These are phyloP conservation scores for Podospora pseudocomata DNA, from an alignment of 495 filamentous ascomycete genomes.

Conservation along the genomic window DNA sequence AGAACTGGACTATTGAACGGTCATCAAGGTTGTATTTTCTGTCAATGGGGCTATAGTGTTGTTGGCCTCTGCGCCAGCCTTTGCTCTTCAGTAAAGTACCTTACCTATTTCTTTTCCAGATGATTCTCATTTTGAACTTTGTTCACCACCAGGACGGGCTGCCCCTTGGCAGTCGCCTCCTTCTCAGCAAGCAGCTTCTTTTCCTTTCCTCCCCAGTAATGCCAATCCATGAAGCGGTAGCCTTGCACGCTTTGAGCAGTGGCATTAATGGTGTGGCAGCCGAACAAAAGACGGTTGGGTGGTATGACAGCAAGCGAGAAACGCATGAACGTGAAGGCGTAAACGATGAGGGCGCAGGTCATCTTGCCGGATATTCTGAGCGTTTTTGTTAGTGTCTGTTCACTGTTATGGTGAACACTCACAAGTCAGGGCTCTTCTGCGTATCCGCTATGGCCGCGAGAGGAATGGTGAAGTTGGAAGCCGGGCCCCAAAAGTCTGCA, in stretches of 20 bases:
- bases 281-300: constrained; percentile 90
- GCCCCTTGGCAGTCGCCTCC: background rate
- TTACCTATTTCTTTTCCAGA: background rate
- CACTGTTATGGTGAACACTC: constrained; percentile 30
- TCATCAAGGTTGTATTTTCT: too few relatives aligned
- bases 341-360: constrained; percentile 77
- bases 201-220: constrained; percentile 48
- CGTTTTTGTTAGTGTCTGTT: too few relatives aligned
- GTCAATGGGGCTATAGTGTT: too few relatives aligned
- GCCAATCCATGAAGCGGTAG: constrained; percentile 66
- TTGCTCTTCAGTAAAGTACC: too few relatives aligned
- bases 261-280: constrained; percentile 80
- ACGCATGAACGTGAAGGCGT: constrained; percentile 92
- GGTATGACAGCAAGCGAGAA: constrained; percentile 89
- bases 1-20: background rate
- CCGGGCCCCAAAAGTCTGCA: constrained; percentile 94
- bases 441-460: constrained; percentile 88
- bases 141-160: background rate
- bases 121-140: too few relatives aligned
- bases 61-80: too few relatives aligned
- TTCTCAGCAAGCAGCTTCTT: constrained; percentile 2
- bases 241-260: constrained; percentile 70
- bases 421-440: constrained; percentile 90
- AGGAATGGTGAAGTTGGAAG: constrained; percentile 93
- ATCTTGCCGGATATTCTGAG: constrained; percentile 85